These are phyloP conservation scores for Coemansia interrupta DNA, from an alignment of 192 early-diverging fungal genomes.

Conservation along the genomic window DNA sequence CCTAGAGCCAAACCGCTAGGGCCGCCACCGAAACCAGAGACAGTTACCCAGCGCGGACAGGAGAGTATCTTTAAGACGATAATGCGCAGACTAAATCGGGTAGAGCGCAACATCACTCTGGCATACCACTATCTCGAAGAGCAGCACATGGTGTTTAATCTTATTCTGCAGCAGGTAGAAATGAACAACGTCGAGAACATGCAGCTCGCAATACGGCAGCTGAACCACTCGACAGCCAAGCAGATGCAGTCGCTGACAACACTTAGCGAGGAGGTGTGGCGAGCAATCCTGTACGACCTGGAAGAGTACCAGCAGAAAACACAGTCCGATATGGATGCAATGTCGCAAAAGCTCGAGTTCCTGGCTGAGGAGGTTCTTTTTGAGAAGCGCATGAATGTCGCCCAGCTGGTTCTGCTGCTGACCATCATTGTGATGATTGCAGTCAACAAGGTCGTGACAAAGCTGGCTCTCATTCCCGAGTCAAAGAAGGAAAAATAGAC, in stretches of 20 bases:
- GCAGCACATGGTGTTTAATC: constrained; percentile 68
- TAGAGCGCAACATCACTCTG: constrained; percentile 79
- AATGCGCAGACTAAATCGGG: constrained; percentile 70
- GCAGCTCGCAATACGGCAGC: constrained; percentile 60
- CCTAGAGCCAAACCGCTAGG: not conserved
- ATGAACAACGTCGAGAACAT: constrained; percentile 62
- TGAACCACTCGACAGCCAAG: constrained; percentile 62
- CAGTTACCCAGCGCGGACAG: constrained; percentile 52
- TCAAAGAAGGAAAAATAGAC: constrained; percentile 51
- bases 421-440: constrained; percentile 46
- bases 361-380: constrained; percentile 53
- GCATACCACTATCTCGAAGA: constrained; percentile 73
- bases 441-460: constrained; percentile 44
- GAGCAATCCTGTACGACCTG: constrained; percentile 51
- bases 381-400: constrained; percentile 56
- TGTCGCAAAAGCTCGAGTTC: constrained; percentile 40
- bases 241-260: constrained; percentile 64
- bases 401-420: constrained; percentile 49
- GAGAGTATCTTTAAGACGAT: constrained; percentile 90
- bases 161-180: constrained; percentile 59
- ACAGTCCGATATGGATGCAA: constrained; percentile 27
- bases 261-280: constrained; percentile 54
- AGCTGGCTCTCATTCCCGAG: constrained; percentile 51
- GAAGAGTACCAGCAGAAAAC: constrained; percentile 53
- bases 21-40: constrained; percentile 15